Evolutionary conservation across 2,329 filamentous ascomycete species (phyloP), one percentile per base, ranked within the genome.

Genomic region (Fusarium odoratissimum): DNA sequence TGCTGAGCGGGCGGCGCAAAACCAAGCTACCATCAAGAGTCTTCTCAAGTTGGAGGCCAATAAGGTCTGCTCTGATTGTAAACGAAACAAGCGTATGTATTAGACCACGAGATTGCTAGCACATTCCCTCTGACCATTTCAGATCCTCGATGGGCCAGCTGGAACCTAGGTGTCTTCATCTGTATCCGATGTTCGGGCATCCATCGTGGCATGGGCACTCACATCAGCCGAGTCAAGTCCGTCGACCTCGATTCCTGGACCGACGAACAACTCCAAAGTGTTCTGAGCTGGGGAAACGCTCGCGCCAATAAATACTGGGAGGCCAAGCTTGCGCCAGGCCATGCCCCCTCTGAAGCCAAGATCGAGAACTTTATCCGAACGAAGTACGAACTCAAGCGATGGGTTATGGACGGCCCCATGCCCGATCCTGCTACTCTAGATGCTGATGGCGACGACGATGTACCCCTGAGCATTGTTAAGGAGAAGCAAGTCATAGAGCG

Each of bases 361-460:
- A 98, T 99, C 77, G 96, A 99, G 88, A 99, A 98, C 86, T 99
- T 99, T 80, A 98, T 99, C 78, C 91, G 96, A 75, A 99, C 97
- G 63, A 99, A 99, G 84, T 99, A 99, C 83, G 96, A 99, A 82
- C 93, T 96, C 60, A 98, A 97, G 89, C 89, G 97, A 84, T 99
- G 96, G 96, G 93, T 95, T n/a, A 98, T 98, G 95, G 96, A 99
- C 69, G 96, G 96, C 3, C 91, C 91, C 9, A 95, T 97, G 80
- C 97, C 97, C 9, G 95, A 98, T 80, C 96, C 97, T n/a, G 88
- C 93, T 6, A 93, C 93, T 4, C 84, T 99, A 57, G 94, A 97
- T 80, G 90, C 86, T 19, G 93, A 94, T 21, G 95, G 91, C 60
- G 95, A 98, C 78, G 95, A 97, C 75, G 95, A 98, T 81, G 91